Percentiles rank a stretch among this genome's conserved stretches.
These are phyloP conservation scores for Cyclocybe aegerita DNA, from an alignment of 768 basidiomycete species.

Conservation along the genomic window DNA sequence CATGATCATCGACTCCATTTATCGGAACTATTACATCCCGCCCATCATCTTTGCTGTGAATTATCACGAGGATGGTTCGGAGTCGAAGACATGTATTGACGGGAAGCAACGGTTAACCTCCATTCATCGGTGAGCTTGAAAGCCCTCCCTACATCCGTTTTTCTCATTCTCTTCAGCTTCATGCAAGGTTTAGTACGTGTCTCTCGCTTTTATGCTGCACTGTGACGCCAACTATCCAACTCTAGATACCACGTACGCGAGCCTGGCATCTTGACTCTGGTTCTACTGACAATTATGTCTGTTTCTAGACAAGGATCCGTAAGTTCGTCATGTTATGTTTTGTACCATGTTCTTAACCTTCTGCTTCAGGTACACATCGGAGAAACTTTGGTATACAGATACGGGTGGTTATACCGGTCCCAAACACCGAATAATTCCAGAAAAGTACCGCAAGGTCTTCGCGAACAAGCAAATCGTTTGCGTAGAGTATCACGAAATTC, in stretches of 20 bases:
- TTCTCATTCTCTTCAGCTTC: constrained; percentile 40
- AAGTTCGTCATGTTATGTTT: constrained; percentile 16
- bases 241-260: constrained; percentile 50
- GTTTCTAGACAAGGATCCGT: constrained; percentile 51
- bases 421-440: constrained; percentile 42
- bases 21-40: constrained; percentile 50
- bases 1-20: constrained; percentile 73
- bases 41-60: constrained; percentile 41
- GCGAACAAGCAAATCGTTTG: constrained; percentile 78
- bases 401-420: constrained; percentile 6
- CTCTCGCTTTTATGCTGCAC: background rate
- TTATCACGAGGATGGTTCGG: constrained; percentile 58
- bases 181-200: constrained; percentile 64
- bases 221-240: background rate
- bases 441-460: constrained; percentile 57
- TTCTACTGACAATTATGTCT: background rate
- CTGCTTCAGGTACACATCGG: constrained; percentile 30
- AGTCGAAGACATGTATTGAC: constrained; percentile 69
- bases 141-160: background rate
- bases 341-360: background rate
- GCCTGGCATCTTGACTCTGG: background rate
- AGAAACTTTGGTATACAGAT: constrained; percentile 55
- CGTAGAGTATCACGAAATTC: constrained; percentile 69
- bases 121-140: constrained; percentile 54
- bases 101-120: constrained; percentile 83